Evolutionary conservation across 768 basidiomycete species (phyloP), one percentile per base, ranked within the genome.

Genomic region (Ephemerocybe angulata): DNA sequence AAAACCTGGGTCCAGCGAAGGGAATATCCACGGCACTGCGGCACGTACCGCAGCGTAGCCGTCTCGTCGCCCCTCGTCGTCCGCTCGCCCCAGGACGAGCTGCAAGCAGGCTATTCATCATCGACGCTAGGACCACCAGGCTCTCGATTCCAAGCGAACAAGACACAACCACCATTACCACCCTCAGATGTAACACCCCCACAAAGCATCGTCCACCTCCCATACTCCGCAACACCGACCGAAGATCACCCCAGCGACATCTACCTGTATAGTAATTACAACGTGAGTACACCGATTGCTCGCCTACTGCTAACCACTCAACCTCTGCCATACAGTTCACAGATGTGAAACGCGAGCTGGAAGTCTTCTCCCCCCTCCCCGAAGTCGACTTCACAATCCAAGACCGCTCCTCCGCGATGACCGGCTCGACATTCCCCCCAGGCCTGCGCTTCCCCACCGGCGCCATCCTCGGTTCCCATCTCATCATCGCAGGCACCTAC

Each of bases 391-490:
- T 93, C 65, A 81, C 81, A 2, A 84, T 95, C 46, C 80, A 84
- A 56, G 91, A 96, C 65, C 83, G 86, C 30, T 96, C 95, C 6
- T 67, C 81, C 11, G 72, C 84, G 13, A 97, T 98, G 93, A 77
- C 77, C 17, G 91, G 90, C 19, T 74, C 82, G 12, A 81, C 87
- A 1, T 88, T 93, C 61, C 96, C 96, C 21, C 96, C 97, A 0
- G 96, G 96, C 12, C 83, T 98, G 41, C 88, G 96, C 8, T 99
- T 99, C 74, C 96, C 96, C 5, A 90, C 93, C 0, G 96, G 95
- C 19, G 92, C 93, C 29, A 86, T 98, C 57, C 75, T 97, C 6
- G 97, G 95, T 28, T 85, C 85, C 29, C 86, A 93, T 68, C 82
- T 99, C 66, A 88, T 99, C 69, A 87, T 98, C 50, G 93, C 93